Conservation (phyloP, 495 filamentous ascomycete species). For the Penicillium lagena region DNA sequence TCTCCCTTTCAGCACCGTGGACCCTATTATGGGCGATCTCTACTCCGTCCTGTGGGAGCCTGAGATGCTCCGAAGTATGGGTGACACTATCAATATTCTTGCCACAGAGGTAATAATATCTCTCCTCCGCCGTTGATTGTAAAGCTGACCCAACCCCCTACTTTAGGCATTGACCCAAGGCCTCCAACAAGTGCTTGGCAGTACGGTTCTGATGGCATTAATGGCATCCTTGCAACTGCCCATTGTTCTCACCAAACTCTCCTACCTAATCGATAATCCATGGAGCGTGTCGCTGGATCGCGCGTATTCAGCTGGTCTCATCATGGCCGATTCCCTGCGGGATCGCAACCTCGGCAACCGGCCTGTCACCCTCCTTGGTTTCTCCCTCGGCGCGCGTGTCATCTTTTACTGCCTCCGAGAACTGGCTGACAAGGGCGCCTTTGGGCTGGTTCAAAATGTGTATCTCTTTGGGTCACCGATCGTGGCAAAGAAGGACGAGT, state of each 20-base stretch:
- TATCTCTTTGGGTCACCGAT: slow-evolving; percentile 91
- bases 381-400: slow-evolving; percentile 85
- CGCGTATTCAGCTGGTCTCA: slow-evolving; percentile 81
- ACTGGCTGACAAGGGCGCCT: slow-evolving; percentile 79
- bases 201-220: slow-evolving; percentile 76
- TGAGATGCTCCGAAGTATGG: slow-evolving; percentile 95
- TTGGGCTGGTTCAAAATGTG: slow-evolving; percentile 88
- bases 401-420: slow-evolving; percentile 92
- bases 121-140: neutral
- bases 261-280: slow-evolving; percentile 97
- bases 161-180: slow-evolving; percentile 85
- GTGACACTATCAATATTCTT: slow-evolving; percentile 95
- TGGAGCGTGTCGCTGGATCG: slow-evolving; percentile 93
- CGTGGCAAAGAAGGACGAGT: slow-evolving; percentile 90
- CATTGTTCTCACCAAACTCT: slow-evolving; percentile 85
- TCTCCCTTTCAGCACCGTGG: slow-evolving; percentile 89
- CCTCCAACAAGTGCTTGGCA: slow-evolving; percentile 90
- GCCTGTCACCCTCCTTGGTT: slow-evolving; percentile 93
- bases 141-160: slow-evolving; percentile 5
- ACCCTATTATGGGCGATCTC: slow-evolving; percentile 96
- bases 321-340: slow-evolving; percentile 90
- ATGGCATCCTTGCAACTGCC: slow-evolving; percentile 95
- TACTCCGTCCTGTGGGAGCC: slow-evolving; percentile 98
- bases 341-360: slow-evolving; percentile 86
- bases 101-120: slow-evolving; percentile 85